Conservation (phyloP, 495 filamentous ascomycete species). For the Astrothelium subdiscretum region DNA sequence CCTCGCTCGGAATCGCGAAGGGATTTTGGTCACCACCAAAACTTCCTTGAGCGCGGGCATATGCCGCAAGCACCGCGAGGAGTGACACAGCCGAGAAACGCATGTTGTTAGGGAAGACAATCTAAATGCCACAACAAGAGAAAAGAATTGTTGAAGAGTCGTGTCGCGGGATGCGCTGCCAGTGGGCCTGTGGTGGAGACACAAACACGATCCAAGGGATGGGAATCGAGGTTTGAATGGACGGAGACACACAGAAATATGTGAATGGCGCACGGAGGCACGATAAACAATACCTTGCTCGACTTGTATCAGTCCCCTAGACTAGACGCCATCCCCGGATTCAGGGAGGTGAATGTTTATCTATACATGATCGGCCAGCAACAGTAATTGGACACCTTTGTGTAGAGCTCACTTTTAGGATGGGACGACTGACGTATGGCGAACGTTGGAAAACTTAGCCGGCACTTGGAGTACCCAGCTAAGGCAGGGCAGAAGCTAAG, state of each 20-base stretch:
- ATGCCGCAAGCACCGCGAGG: conserved; percentile 10
- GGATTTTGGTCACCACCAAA: conserved; percentile 31
- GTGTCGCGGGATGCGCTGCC: neutral
- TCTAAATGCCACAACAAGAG: neutral
- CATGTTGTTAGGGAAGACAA: conserved; percentile 6
- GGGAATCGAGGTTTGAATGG: neutral
- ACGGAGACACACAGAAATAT: neutral
- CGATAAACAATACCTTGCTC: neutral
- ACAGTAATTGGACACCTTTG: neutral
- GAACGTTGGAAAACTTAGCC: neutral
- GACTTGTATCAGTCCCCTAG: neutral
- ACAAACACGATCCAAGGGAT: neutral
- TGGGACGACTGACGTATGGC: too few species aligned
- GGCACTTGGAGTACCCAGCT: neutral
- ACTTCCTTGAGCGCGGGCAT: conserved; percentile 7
- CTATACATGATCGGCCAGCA: neutral
- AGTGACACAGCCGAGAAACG: conserved; percentile 6
- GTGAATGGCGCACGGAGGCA: neutral
- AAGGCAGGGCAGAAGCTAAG: neutral
- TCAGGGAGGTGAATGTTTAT: neutral
- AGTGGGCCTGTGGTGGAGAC: neutral
- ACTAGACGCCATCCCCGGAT: neutral
- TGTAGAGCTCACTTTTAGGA: neutral
- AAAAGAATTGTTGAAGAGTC: neutral
- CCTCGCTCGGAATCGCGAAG: conserved; percentile 40